Conservation (phyloP, 768 basidiomycete genomes). For the Mycena albidolilacea region DNA sequence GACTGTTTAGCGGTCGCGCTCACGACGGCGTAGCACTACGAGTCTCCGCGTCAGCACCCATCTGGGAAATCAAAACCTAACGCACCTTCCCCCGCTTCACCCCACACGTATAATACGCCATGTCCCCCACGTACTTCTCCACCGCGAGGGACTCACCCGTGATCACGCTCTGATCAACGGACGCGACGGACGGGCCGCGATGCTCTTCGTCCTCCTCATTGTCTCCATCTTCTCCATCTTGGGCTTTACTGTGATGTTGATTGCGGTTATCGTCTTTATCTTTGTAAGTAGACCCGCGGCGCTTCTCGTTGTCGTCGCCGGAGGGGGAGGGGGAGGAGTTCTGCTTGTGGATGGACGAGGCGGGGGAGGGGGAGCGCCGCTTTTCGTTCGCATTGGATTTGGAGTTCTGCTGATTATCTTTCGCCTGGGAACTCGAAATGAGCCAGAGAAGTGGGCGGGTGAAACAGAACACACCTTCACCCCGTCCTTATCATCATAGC, state of each 20-base stretch:
- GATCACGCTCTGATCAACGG: conserved; percentile 63
- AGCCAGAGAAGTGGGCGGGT: not conserved
- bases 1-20: conserved; percentile 53
- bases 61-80: not conserved
- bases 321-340: no score
- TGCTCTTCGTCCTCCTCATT: conserved; percentile 50
- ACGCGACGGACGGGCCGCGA: conserved; percentile 57
- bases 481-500: conserved; percentile 56
- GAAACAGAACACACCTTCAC: conserved; percentile 40
- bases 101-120: conserved; percentile 56
- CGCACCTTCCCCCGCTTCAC: conserved; percentile 54
- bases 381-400: not conserved
- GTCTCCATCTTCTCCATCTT: conserved; percentile 44
- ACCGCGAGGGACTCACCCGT: conserved; percentile 64
- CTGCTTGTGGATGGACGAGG: no score
- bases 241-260: conserved; percentile 8
- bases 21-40: conserved; percentile 50
- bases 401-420: conserved; percentile 2
- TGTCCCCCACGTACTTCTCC: conserved; percentile 62
- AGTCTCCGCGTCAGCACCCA: not conserved
- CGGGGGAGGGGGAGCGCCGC: no score
- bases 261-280: not conserved
- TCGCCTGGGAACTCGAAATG: conserved; percentile 8
- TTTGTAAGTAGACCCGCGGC: not conserved
- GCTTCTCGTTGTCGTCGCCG: conserved; percentile 23